These are phyloP conservation scores for Chrysopogon serrulatus DNA, from an alignment of 176 grass and related monocot species.

Conservation along the genomic window DNA sequence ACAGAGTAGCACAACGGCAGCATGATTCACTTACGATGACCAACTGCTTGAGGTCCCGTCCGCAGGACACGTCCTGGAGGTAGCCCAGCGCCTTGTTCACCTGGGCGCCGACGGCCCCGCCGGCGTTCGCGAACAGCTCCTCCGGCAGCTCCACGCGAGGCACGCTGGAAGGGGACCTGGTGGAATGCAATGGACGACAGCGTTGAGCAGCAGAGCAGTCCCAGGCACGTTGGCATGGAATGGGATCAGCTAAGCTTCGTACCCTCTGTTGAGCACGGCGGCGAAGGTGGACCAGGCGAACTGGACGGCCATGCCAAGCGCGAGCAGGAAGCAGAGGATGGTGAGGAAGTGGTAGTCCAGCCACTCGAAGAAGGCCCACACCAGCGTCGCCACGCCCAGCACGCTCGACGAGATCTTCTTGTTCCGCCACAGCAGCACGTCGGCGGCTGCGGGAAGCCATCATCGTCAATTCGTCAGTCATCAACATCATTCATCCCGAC, in stretches of 20 bases:
- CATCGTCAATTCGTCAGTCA: neutral
- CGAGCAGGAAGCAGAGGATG: constrained; percentile 43
- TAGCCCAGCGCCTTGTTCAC: constrained; percentile 45
- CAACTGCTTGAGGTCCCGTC: constrained; percentile 65
- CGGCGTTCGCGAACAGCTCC: constrained; percentile 56
- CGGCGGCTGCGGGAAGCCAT: constrained; percentile 39
- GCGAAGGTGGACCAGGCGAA: constrained; percentile 63
- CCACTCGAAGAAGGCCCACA: constrained; percentile 90
- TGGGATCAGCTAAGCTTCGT: no score
- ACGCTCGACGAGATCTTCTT: constrained; percentile 89
- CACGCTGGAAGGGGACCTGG: constrained; percentile 43
- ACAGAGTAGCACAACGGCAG: neutral
- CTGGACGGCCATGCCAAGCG: constrained; percentile 71
- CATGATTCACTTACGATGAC: constrained; percentile 61
- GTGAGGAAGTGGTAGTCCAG: constrained; percentile 79
- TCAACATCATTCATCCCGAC: neutral
- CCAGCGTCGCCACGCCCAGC: constrained; percentile 56
- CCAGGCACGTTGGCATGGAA: no score
- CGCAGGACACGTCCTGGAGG: constrained; percentile 72
- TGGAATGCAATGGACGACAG: neutral
- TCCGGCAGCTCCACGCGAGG: constrained; percentile 63
- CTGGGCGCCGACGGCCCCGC: constrained; percentile 37
- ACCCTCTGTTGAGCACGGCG: constrained; percentile 26
- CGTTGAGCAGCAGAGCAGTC: no score
- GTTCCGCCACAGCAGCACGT: constrained; percentile 91